Evolutionary conservation across 2,329 filamentous ascomycete genomes (phyloP).

Genomic region (Aspergillus jensenii): DNA sequence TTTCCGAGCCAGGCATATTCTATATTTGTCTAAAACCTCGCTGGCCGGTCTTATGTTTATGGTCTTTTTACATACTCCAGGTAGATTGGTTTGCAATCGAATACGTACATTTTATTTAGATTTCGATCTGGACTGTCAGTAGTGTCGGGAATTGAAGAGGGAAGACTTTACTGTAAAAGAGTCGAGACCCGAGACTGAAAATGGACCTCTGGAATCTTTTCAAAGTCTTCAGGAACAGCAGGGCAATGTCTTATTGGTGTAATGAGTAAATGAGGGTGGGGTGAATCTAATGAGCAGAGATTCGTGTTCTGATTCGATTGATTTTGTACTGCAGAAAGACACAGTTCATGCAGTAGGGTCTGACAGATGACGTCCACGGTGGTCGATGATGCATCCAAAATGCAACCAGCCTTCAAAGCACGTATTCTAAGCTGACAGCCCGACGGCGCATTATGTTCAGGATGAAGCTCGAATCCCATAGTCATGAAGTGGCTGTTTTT

Average conservation of each 20-base stretch:
- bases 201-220: background rate
- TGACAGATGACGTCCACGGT: slow-evolving; percentile 2
- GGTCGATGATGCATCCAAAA: background rate
- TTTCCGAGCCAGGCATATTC: slow-evolving; percentile 6
- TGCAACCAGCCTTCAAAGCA: background rate
- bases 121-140: background rate
- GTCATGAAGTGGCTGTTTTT: too few relatives aligned
- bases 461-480: too few relatives aligned
- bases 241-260: background rate
- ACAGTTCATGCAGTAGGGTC: background rate
- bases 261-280: background rate
- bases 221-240: background rate
- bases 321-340: background rate
- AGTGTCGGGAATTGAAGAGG: background rate
- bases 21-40: background rate
- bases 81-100: slow-evolving; percentile 8
- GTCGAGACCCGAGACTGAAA: too few relatives aligned
- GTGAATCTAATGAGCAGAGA: background rate
- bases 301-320: slow-evolving; percentile 1
- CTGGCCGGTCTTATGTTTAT: slow-evolving; percentile 9
- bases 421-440: background rate
- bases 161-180: too few relatives aligned
- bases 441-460: background rate
- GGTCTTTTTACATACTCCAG: slow-evolving; percentile 7
- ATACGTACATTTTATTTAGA: background rate